A percentile compares a stretch with the other conserved stretches of the same genome.
phyloP scores from a whole-genome alignment of 1,284 basidiomycete genomes.

The Ceratobasidium sp. region DNA sequence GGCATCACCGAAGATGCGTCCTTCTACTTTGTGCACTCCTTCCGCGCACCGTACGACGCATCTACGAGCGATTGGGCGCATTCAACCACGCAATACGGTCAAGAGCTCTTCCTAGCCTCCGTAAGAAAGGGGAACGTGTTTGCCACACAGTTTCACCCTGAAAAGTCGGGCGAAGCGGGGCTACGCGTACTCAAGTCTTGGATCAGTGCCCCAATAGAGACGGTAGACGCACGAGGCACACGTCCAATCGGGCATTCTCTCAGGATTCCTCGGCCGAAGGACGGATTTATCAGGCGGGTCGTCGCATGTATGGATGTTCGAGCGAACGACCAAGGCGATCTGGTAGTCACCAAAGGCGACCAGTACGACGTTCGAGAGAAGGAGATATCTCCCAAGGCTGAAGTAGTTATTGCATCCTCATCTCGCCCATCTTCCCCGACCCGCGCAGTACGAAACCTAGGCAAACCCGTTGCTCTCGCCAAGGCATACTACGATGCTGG shows the following conservation, averaged over 20 bases:
- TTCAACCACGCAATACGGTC: conserved; percentile 92
- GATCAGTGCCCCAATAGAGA: conserved; percentile 69
- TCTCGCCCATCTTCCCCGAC: conserved; percentile 40
- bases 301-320: conserved; percentile 99
- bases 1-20: conserved; percentile 67
- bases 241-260: conserved; percentile 11
- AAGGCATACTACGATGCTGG: conserved; percentile 88
- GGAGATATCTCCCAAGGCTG: conserved; percentile 50
- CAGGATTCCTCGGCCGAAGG: conserved; percentile 59
- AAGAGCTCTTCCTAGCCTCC: conserved; percentile 91
- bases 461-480: conserved; percentile 95
- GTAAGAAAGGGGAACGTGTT: conserved; percentile 91
- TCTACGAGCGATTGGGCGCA: conserved; percentile 75
- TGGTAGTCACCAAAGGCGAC: conserved; percentile 99
- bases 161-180: conserved; percentile 96
- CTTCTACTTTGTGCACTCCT: conserved; percentile 99
- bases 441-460: conserved; percentile 93
- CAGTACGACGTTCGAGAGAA: conserved; percentile 98
- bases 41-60: conserved; percentile 81
- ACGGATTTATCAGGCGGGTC: conserved; percentile 91
- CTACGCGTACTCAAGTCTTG: conserved; percentile 86
- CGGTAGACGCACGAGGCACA: conserved; percentile 14
- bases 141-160: conserved; percentile 97
- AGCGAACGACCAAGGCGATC: conserved; percentile 94
- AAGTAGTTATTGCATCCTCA: conserved; percentile 46